These are phyloP conservation scores for Harringtonia lauricola DNA, from an alignment of 2,329 filamentous ascomycete genomes.

Conservation along the genomic window DNA sequence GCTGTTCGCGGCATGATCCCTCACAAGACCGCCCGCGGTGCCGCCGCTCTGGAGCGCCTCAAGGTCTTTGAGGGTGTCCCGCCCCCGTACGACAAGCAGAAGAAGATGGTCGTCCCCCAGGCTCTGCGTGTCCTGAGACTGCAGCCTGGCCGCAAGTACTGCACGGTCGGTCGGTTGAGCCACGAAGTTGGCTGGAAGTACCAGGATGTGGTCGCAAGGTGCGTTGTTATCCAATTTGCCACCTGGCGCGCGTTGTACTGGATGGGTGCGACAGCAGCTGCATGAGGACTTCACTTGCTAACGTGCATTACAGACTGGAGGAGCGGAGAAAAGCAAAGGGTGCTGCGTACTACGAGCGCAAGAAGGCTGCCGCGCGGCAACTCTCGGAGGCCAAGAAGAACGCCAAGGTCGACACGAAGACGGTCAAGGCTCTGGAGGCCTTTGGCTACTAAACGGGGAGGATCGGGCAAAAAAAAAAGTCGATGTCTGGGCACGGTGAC, in stretches of 20 bases:
- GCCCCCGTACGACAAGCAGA: constrained; percentile 98
- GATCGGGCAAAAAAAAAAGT: not conserved
- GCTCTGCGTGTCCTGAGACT: constrained; percentile 91
- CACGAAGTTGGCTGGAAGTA: constrained; percentile 99
- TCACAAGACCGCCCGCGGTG: constrained; percentile 98
- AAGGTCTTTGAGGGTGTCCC: constrained; percentile 99
- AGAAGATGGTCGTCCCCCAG: constrained; percentile 98
- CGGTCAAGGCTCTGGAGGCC: constrained; percentile 75
- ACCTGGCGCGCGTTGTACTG: not conserved
- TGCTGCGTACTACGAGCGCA: constrained; percentile 98
- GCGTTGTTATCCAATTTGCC: constrained; percentile 31
- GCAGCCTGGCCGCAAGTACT: constrained; percentile 99
- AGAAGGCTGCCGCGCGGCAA: constrained; percentile 92
- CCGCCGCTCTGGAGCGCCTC: constrained; percentile 91
- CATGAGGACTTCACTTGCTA: not conserved
- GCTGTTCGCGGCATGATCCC: constrained; percentile 99
- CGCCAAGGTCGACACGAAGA: constrained; percentile 77
- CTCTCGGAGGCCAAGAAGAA: constrained; percentile 87
- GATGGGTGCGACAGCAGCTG: too few relatives aligned
- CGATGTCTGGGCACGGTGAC: not conserved
- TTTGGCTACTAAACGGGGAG: constrained; percentile 67
- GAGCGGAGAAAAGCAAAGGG: constrained; percentile 99
- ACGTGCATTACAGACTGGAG: constrained; percentile 60
- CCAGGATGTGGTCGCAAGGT: constrained; percentile 98
- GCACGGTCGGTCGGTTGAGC: constrained; percentile 93